Conservation (phyloP, 192 early-diverging fungal genomes). For the Neocallimastix lanati region DNA sequence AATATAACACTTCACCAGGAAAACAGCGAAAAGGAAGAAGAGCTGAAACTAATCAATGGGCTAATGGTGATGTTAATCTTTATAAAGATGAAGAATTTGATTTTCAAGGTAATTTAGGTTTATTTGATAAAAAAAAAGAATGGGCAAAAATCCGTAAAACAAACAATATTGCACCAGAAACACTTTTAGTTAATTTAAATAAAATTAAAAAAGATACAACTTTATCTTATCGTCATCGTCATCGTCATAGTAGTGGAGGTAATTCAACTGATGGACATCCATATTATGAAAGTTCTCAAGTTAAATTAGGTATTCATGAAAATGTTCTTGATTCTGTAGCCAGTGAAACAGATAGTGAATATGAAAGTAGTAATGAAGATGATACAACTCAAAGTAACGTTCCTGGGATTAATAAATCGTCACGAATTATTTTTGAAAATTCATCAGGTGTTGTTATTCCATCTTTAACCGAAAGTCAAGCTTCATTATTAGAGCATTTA, state of each 20-base stretch:
- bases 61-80: constrained; percentile 31
- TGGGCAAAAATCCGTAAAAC: constrained; percentile 48
- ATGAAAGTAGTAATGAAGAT: constrained; percentile 17
- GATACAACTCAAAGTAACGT: background rate
- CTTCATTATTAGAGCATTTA: constrained; percentile 36
- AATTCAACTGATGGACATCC: constrained; percentile 2
- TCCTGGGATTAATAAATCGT: constrained; percentile 8
- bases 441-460: constrained; percentile 29
- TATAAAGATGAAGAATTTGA: constrained; percentile 46
- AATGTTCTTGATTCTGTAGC: constrained; percentile 46
- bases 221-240: constrained; percentile 1
- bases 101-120: constrained; percentile 35
- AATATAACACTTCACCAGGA: background rate
- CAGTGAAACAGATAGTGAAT: constrained; percentile 27
- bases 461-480: constrained; percentile 18
- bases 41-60: constrained; percentile 15
- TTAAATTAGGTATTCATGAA: constrained; percentile 31
- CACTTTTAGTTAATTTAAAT: constrained; percentile 50
- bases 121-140: constrained; percentile 52
- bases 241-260: constrained; percentile 1
- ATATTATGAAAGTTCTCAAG: constrained; percentile 9
- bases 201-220: constrained; percentile 12
- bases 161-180: constrained; percentile 52
- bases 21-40: background rate
- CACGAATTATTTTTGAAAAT: constrained; percentile 10